Conservation (phyloP, 805 yeast genomes). For the Metschnikowia baotianmanensis region DNA sequence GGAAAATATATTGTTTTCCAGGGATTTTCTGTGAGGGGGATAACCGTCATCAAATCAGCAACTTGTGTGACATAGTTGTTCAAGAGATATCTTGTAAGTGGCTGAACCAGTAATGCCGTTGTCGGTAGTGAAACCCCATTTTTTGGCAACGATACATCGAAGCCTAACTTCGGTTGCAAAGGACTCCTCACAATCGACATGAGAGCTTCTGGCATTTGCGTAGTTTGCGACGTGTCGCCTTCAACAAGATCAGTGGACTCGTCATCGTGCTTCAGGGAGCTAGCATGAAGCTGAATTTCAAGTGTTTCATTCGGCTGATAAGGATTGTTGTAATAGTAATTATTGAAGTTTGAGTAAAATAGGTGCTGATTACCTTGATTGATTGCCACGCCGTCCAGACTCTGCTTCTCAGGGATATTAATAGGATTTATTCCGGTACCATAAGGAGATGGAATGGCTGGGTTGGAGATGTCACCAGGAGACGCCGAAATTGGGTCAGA, state of each 20-base stretch:
- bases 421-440: slow-evolving; percentile 7
- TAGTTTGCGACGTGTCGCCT: slow-evolving; percentile 30
- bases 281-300: slow-evolving; percentile 45
- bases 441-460: slow-evolving; percentile 2
- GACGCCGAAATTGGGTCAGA: not conserved
- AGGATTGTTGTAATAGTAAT: slow-evolving; percentile 39
- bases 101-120: slow-evolving; percentile 61
- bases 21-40: slow-evolving; percentile 71
- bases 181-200: slow-evolving; percentile 48
- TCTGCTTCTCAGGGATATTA: slow-evolving; percentile 6
- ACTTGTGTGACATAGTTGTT: slow-evolving; percentile 73
- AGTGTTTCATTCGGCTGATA: slow-evolving; percentile 36
- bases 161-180: slow-evolving; percentile 41
- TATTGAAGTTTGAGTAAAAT: slow-evolving; percentile 39
- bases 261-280: slow-evolving; percentile 27
- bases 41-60: slow-evolving; percentile 75
- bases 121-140: slow-evolving; percentile 44
- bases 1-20: slow-evolving; percentile 90
- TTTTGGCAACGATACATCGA: slow-evolving; percentile 35
- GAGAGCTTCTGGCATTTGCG: slow-evolving; percentile 52
- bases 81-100: slow-evolving; percentile 68
- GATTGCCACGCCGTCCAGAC: slow-evolving; percentile 20
- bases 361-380: slow-evolving; percentile 37
- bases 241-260: slow-evolving; percentile 35
- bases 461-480: not conserved